phyloP scores from a whole-genome alignment of 352 stramenopile genomes.

The Globisporangium orthogonon region DNA sequence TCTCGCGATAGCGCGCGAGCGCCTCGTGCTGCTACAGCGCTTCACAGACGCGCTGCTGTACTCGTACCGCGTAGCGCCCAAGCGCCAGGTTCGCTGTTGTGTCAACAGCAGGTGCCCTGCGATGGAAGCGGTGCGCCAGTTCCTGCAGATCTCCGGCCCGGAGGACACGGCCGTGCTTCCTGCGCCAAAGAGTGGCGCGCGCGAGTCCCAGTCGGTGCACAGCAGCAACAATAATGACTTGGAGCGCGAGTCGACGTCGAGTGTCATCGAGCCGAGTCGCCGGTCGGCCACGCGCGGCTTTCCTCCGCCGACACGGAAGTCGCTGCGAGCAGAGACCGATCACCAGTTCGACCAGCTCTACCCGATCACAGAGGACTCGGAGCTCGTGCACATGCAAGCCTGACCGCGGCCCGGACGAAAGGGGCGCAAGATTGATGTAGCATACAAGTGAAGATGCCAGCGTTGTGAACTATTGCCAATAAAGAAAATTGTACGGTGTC shows the following conservation, averaged over 20 bases:
- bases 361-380: constrained; percentile 47
- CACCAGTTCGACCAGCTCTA: constrained; percentile 41
- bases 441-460: not conserved
- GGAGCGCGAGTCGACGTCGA: not conserved
- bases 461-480: not conserved
- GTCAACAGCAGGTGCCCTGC: constrained; percentile 43
- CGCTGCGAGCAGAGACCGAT: constrained; percentile 10
- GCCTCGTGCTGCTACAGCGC: constrained; percentile 31
- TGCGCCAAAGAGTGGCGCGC: not conserved
- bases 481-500: not conserved
- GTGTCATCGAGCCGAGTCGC: not conserved
- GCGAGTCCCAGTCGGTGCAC: not conserved
- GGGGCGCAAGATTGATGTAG: not conserved
- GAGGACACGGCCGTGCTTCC: constrained; percentile 6
- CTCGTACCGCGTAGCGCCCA: constrained; percentile 35
- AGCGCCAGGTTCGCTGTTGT: constrained; percentile 51
- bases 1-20: constrained; percentile 23
- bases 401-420: not conserved
- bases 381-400: constrained; percentile 20
- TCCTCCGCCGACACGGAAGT: constrained; percentile 16
- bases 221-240: not conserved
- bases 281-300: constrained; percentile 12
- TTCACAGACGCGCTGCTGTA: constrained; percentile 49
- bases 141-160: constrained; percentile 36
- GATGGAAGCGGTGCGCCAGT: constrained; percentile 33